phyloP scores from a whole-genome alignment of 148 eudicot species.

The Bassia scoparia region DNA sequence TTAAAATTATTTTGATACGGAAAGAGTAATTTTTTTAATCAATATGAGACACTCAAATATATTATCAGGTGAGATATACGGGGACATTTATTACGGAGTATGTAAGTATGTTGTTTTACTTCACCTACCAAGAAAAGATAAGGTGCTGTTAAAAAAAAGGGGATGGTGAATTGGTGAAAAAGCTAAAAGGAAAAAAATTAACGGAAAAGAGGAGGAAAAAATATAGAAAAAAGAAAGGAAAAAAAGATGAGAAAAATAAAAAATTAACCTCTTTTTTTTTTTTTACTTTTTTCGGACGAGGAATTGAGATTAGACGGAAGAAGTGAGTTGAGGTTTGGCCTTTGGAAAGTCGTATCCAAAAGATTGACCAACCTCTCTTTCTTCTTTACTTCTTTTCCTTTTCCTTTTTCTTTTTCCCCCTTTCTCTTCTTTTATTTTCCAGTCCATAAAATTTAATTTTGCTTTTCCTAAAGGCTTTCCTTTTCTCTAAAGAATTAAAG shows the following conservation, averaged over 20 bases:
- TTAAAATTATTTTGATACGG: no score
- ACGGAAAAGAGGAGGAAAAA: background rate
- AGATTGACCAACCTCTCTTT: constrained; percentile 14
- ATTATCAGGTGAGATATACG: no score
- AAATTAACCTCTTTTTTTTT: background rate
- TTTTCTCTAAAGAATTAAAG: no score
- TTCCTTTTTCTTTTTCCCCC: background rate
- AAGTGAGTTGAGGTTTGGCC: constrained; percentile 10
- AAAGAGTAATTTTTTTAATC: no score
- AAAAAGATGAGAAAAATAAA: background rate
- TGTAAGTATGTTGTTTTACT: no score
- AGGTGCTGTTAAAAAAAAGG: no score
- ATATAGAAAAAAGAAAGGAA: background rate
- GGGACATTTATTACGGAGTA: no score
- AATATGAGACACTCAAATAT: no score
- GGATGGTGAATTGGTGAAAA: background rate
- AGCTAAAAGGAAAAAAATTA: background rate
- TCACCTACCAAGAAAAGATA: no score
- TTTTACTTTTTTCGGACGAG: background rate
- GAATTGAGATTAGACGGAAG: background rate
- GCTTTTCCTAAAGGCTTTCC: background rate
- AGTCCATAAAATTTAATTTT: constrained; percentile 5
- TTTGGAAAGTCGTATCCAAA: background rate
- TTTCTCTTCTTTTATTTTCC: constrained; percentile 9
- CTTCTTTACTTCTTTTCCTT: constrained; percentile 1